Percentiles rank a stretch among this genome's conserved stretches.
phyloP scores from a whole-genome alignment of 257 asterid species.

The Marsdenia floribunda region DNA sequence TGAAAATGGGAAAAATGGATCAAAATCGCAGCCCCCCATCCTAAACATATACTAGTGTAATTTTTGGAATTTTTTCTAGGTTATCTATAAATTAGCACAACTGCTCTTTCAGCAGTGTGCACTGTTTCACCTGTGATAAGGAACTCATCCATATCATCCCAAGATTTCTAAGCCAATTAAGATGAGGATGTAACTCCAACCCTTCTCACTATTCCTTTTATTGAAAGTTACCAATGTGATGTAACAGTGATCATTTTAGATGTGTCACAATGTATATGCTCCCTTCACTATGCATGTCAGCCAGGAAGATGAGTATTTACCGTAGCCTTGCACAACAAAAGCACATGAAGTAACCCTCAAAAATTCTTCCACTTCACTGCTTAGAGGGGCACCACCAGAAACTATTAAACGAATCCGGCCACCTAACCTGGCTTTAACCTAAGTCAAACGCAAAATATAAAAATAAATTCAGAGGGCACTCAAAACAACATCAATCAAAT shows the following conservation, averaged over 20 bases:
- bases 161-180: neutral
- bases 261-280: neutral
- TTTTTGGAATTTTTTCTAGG: neutral
- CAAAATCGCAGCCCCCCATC: neutral
- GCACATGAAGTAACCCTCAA: conserved; percentile 89
- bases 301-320: conserved; percentile 29
- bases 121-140: neutral
- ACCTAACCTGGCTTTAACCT: conserved; percentile 86
- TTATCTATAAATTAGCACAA: neutral
- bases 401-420: conserved; percentile 86
- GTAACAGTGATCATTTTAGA: neutral
- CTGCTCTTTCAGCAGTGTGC: neutral
- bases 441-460: conserved; percentile 2
- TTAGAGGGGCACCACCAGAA: conserved; percentile 94
- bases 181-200: neutral
- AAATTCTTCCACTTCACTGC: conserved; percentile 91
- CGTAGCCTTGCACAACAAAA: conserved; percentile 92
- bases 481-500: neutral
- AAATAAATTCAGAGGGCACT: conserved; percentile 4
- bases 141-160: neutral
- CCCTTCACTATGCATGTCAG: neutral
- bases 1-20: neutral
- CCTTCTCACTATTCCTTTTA: neutral
- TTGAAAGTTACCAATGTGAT: neutral
- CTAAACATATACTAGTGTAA: neutral